These are phyloP conservation scores for Gonapodya prolifera DNA, from an alignment of 192 early-diverging fungal species.

Conservation along the genomic window DNA sequence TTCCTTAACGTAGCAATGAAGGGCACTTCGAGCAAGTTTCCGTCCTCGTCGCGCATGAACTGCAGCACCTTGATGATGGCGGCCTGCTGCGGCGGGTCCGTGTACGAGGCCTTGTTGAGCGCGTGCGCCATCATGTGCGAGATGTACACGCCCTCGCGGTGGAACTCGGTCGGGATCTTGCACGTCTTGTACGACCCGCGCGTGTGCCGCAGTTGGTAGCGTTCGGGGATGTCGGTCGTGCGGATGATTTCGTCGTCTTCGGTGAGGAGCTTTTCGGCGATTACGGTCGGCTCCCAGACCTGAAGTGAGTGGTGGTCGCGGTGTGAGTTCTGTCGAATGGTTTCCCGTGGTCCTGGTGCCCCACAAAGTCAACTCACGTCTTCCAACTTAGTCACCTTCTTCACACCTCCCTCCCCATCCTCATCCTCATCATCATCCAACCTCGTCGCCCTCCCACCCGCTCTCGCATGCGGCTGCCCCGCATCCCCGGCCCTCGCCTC, in stretches of 20 bases:
- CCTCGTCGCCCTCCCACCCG: conserved; percentile 20
- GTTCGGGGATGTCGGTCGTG: conserved; percentile 77
- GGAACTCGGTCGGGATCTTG: background rate
- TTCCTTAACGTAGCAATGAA: conserved; percentile 75
- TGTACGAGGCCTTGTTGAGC: background rate
- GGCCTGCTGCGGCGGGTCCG: conserved; percentile 6
- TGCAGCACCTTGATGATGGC: conserved; percentile 41
- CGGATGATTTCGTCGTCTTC: conserved; percentile 83
- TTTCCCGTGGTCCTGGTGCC: conserved; percentile 14
- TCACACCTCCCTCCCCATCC: conserved; percentile 12
- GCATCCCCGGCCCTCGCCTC: conserved; percentile 9
- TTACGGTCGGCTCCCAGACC: conserved; percentile 69
- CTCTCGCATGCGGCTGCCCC: no score
- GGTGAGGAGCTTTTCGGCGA: conserved; percentile 81
- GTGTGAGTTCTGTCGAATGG: conserved; percentile 32
- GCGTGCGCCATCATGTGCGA: background rate
- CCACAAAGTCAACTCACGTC: background rate
- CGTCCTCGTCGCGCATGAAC: conserved; percentile 54
- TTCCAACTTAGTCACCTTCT: conserved; percentile 7
- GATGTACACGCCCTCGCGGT: background rate
- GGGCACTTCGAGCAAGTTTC: conserved; percentile 71
- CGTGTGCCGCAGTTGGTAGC: conserved; percentile 51
- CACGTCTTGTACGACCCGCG: background rate
- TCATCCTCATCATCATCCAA: conserved; percentile 19
- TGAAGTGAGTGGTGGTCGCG: conserved; percentile 9